Evolutionary conservation across 345 rosid genomes (phyloP).

Genomic region (Moringa oleifera): DNA sequence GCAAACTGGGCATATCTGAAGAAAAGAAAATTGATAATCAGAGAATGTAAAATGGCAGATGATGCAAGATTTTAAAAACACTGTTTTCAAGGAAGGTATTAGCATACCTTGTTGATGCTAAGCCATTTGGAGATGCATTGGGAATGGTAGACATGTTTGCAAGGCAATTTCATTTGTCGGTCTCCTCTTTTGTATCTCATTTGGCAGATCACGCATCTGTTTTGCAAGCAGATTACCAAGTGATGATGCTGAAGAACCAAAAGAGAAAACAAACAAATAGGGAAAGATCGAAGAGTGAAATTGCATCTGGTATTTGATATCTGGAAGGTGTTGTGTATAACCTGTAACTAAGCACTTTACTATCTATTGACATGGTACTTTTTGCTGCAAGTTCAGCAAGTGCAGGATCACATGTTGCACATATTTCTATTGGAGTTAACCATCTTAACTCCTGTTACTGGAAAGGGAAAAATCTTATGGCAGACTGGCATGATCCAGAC

Average conservation of each 20-base stretch:
- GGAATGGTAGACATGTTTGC: slow-evolving; percentile 63
- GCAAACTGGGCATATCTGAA: slow-evolving; percentile 64
- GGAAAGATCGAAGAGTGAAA: not conserved
- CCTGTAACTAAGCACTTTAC: not conserved
- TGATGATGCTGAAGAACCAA: not conserved
- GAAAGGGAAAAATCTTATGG: not conserved
- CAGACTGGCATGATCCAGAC: too few relatives aligned
- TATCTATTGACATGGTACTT: too few relatives aligned
- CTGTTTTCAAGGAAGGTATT: not conserved
- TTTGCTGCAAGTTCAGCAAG: too few relatives aligned
- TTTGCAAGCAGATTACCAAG: slow-evolving; percentile 1
- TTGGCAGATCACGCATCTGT: slow-evolving; percentile 70
- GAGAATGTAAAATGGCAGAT: too few relatives aligned
- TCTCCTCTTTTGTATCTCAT: slow-evolving; percentile 60
- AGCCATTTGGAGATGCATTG: slow-evolving; percentile 66
- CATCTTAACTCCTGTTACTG: too few relatives aligned
- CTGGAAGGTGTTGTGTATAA: not conserved
- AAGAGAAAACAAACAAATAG: not conserved
- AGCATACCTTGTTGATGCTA: slow-evolving; percentile 56
- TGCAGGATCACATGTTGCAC: too few relatives aligned
- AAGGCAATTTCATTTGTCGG: slow-evolving; percentile 47
- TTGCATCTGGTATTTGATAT: not conserved
- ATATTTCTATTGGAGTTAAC: too few relatives aligned
- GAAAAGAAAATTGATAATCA: not conserved
- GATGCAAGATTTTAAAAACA: too few relatives aligned